Base-by-base conservation (phyloP, 1,139 yeast genomes). In the Suhomyces chickasaworum region DNA sequence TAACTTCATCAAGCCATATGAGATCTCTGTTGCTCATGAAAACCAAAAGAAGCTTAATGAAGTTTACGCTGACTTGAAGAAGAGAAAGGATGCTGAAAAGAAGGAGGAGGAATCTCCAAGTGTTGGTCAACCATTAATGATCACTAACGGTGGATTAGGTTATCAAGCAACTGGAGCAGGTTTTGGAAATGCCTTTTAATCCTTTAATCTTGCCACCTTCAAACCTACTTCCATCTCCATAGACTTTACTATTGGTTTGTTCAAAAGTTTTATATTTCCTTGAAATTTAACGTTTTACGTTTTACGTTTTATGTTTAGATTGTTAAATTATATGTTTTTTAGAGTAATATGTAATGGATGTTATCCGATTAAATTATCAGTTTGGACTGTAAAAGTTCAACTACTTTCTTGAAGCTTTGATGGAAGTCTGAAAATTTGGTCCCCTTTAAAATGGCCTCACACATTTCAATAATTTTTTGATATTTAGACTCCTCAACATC, bases 1-100 rank as follows among this genome's bases (percentile, higher is more conserved):
- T 41, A 84, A 82, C 62, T 89, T 86, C 72, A 84, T 89, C 56
- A 91, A 87, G 76, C 99, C 99, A 45, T 95, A 89, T 68, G 86
- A 84, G 66, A 90, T 95, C 61, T 86, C 96, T 16, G 70, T 86
- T 57, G 79, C 83, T 58, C 83, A 84, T 58, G 97, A 91, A 67
- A 91, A 88, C 68, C 82, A 81, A 57, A 81, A 79, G 57, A 75
- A 78, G 52, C 66, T 91, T 54, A 75, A 80, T 55, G 88, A 80
- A 63, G 76, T 90, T 45, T 78, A 86, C 56, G 74, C 71, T 49
- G 96, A 89, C 64, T 77, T 86, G 64, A 82, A 83, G 60, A 83
- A 77, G 57, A 83, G 91, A 66, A 81, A 83, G 66, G 80, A 77
- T 49, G 78, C 81, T 51, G 86, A 79, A 54, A 75, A 75, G 53